These are phyloP conservation scores for Omphalotus olearius DNA, from an alignment of 1,284 basidiomycete species.

Conservation along the genomic window DNA sequence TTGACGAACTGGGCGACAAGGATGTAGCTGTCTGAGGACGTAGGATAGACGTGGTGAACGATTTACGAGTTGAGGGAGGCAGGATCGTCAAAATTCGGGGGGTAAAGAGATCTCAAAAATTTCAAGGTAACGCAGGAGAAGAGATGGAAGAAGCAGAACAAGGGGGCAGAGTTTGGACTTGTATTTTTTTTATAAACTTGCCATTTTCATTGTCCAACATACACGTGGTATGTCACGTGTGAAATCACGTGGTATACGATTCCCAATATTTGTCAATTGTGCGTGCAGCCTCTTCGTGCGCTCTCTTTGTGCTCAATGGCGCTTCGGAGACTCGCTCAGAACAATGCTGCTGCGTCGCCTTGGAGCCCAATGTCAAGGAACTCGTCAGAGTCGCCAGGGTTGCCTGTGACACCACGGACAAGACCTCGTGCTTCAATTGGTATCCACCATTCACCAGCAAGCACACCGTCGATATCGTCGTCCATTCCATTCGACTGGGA, in stretches of 20 bases:
- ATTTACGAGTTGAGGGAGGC: conserved; percentile 17
- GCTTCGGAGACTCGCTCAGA: conserved; percentile 51
- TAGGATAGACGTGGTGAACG: conserved; percentile 61
- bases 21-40: conserved; percentile 55
- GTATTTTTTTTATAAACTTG: conserved; percentile 18
- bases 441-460: conserved; percentile 48
- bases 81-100: conserved; percentile 16
- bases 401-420: conserved; percentile 35
- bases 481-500: conserved; percentile 80
- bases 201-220: conserved; percentile 37
- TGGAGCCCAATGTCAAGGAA: conserved; percentile 22
- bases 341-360: conserved; percentile 38
- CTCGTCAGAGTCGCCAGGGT: conserved; percentile 18
- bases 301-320: conserved; percentile 32
- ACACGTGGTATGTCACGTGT: conserved; percentile 27
- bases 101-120: conserved; percentile 9
- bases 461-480: conserved; percentile 65
- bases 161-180: conserved; percentile 16
- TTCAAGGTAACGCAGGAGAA: conserved; percentile 13
- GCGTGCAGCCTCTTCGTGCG: neutral
- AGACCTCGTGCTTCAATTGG: conserved; percentile 38
- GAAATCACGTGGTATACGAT: neutral
- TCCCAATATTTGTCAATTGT: neutral
- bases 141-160: conserved; percentile 22
- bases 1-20: conserved; percentile 73